Evolutionary conservation across 2,329 filamentous ascomycete species (phyloP).

Genomic region (Thelonectria blattea): DNA sequence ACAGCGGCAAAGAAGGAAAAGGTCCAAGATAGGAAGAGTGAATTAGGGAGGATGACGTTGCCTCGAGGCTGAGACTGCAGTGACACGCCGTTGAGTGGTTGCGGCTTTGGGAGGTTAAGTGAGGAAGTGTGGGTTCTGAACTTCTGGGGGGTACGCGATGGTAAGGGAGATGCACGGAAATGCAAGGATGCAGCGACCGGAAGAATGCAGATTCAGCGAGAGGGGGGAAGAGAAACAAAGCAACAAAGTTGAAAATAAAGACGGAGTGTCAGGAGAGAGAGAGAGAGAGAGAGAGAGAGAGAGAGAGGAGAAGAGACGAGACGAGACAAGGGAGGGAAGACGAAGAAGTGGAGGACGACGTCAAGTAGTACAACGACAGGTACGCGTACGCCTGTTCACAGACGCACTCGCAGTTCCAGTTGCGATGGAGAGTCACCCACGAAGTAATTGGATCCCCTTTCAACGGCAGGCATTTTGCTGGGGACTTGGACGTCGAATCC

Average conservation of each 20-base stretch:
- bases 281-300: no score
- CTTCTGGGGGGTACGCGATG: neutral
- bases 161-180: neutral
- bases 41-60: neutral
- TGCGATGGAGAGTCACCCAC: neutral
- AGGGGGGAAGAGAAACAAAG: neutral
- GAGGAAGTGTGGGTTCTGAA: neutral
- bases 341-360: neutral
- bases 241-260: neutral
- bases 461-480: no score
- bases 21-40: neutral
- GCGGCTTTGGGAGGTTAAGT: neutral
- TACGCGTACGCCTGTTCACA: neutral
- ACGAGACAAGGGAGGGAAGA: neutral
- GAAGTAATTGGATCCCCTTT: no score
- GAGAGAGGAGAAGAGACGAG: no score
- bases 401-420: neutral
- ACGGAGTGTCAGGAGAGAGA: neutral
- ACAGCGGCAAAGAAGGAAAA: neutral
- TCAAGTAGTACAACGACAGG: neutral
- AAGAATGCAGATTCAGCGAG: neutral
- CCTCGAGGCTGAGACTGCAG: constrained; percentile 1
- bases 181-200: neutral
- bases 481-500: no score
- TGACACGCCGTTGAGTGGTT: neutral